A percentile compares a stretch with the other conserved stretches of the same genome.
Conservation (phyloP, 371 early-diverging fungal genomes). For the Actinomortierella ambigua region DNA sequence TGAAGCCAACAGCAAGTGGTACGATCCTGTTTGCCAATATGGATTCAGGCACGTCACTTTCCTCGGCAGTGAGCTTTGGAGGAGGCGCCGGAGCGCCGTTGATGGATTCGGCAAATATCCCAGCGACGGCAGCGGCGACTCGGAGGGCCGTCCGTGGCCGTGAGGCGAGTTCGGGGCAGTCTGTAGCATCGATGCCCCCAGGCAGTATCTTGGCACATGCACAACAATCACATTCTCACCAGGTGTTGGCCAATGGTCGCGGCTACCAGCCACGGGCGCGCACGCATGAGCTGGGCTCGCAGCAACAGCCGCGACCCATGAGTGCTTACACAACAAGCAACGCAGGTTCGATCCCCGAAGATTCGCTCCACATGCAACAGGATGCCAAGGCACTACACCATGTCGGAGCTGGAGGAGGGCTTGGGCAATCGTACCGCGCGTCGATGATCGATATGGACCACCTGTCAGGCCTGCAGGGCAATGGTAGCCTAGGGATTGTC, state of each 20-base stretch:
- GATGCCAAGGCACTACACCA: too few relatives aligned
- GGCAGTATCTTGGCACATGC: too few relatives aligned
- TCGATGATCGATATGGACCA: too few relatives aligned
- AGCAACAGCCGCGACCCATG: slow-evolving; percentile 25
- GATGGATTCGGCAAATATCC: slow-evolving; percentile 17
- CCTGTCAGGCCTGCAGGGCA: too few relatives aligned
- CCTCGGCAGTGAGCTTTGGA: slow-evolving; percentile 1
- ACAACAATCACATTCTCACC: too few relatives aligned
- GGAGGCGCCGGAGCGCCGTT: neutral
- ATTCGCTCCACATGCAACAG: neutral
- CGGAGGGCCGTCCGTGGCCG: slow-evolving; percentile 33
- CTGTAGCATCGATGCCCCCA: slow-evolving; percentile 32
- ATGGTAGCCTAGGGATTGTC: too few relatives aligned
- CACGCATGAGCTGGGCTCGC: slow-evolving; percentile 20
- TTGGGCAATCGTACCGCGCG: too few relatives aligned
- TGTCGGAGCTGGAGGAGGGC: too few relatives aligned
- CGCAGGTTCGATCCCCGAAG: slow-evolving; percentile 16
- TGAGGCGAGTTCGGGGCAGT: slow-evolving; percentile 5
- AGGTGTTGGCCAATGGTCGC: too few relatives aligned
- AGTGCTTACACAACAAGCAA: slow-evolving; percentile 20
- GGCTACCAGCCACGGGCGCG: slow-evolving; percentile 1
- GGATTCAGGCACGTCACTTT: slow-evolving; percentile 8
- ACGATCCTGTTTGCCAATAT: slow-evolving; percentile 10
- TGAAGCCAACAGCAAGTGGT: slow-evolving; percentile 7
- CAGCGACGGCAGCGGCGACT: slow-evolving; percentile 2